Evolutionary conservation across 305 asterid genomes (phyloP).

Genomic region (Euphrasia arctica): DNA sequence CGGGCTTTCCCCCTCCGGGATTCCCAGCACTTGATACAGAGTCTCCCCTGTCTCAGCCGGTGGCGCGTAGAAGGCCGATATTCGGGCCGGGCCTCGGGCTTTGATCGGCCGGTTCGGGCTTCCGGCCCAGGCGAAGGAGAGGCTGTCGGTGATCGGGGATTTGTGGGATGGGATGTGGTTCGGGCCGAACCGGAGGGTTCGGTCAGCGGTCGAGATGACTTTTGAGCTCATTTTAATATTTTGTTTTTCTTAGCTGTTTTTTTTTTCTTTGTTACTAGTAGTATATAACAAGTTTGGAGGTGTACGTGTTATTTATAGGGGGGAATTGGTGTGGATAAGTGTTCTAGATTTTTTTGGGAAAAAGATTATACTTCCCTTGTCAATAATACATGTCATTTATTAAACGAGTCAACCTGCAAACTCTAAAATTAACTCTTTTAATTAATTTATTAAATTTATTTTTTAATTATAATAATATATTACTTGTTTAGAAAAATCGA

Average conservation of each 20-base stretch:
- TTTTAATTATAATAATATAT: no score
- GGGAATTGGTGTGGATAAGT: no score
- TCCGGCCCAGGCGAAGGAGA: slow-evolving; percentile 20
- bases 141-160: not conserved
- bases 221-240: slow-evolving; percentile 25
- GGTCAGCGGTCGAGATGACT: slow-evolving; percentile 27
- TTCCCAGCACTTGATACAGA: slow-evolving; percentile 54
- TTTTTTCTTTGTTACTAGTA: not conserved
- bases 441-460: no score
- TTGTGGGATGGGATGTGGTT: not conserved
- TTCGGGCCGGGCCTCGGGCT: slow-evolving; percentile 17
- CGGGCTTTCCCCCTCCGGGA: slow-evolving; percentile 32
- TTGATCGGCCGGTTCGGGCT: slow-evolving; percentile 17
- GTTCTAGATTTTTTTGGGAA: no score
- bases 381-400: no score
- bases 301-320: no score
- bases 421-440: no score
- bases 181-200: slow-evolving; percentile 3
- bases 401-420: no score
- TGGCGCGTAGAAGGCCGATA: slow-evolving; percentile 27
- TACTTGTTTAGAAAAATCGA: no score
- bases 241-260: not conserved
- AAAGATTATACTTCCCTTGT: no score
- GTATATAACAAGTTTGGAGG: no score
- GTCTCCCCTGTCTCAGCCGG: slow-evolving; percentile 29